Percentiles rank a stretch among this genome's conserved stretches.
These are phyloP conservation scores for Cyberlindnera maritima DNA, from an alignment of 805 yeast genomes.

Conservation along the genomic window DNA sequence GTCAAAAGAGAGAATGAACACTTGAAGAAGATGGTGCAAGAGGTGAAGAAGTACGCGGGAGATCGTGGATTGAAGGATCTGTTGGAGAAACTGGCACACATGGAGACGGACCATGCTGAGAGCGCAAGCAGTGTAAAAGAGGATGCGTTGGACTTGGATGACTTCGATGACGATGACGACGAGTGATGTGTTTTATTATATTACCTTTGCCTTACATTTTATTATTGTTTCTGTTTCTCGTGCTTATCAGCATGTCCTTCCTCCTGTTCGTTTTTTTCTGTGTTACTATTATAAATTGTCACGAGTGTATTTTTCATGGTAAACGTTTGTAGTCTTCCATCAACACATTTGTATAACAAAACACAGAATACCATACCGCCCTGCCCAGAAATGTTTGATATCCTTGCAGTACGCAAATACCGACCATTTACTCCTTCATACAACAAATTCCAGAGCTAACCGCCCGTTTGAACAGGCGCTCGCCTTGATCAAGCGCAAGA, in stretches of 20 bases:
- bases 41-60: slow-evolving; percentile 3
- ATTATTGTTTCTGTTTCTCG: background rate
- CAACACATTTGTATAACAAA: no score
- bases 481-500: slow-evolving; percentile 20
- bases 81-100: background rate
- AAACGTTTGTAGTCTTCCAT: no score
- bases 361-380: no score
- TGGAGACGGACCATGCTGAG: background rate
- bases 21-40: slow-evolving; percentile 5
- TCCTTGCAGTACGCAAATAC: slow-evolving; percentile 5
- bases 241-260: background rate
- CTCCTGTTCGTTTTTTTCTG: background rate
- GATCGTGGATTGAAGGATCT: background rate
- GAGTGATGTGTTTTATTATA: background rate
- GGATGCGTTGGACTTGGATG: background rate
- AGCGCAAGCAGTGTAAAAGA: background rate
- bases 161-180: background rate
- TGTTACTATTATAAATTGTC: no score
- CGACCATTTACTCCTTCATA: background rate
- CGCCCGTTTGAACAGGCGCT: slow-evolving; percentile 12
- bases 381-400: slow-evolving; percentile 4
- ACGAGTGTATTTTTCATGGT: no score
- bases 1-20: slow-evolving; percentile 33
- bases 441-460: background rate
- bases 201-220: background rate